phyloP scores from a whole-genome alignment of 345 rosid species.

The Lagerstroemia speciosa region DNA sequence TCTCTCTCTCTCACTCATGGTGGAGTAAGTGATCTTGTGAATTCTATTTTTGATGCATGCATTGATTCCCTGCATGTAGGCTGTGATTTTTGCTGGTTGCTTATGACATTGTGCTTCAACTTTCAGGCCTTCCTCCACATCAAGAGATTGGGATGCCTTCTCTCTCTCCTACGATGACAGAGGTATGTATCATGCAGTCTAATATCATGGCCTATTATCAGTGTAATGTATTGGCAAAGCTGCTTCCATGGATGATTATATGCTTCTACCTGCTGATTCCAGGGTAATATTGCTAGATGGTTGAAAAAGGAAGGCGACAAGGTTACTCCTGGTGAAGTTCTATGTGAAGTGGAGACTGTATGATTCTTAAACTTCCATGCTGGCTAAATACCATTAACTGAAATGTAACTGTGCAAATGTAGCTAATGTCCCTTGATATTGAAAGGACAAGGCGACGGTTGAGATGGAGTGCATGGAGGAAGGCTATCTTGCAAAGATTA shows the following conservation, averaged over 20 bases:
- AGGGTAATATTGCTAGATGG: slow-evolving; percentile 98
- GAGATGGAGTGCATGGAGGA: slow-evolving; percentile 99
- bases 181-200: slow-evolving; percentile 33
- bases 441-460: slow-evolving; percentile 89
- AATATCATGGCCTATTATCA: slow-evolving; percentile 1
- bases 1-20: neutral
- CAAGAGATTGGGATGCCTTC: slow-evolving; percentile 99
- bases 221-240: slow-evolving; percentile 22
- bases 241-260: neutral
- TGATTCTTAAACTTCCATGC: slow-evolving; percentile 12
- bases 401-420: slow-evolving; percentile 1
- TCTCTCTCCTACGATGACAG: slow-evolving; percentile 96
- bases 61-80: neutral
- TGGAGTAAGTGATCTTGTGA: no score
- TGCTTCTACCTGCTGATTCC: slow-evolving; percentile 12
- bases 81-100: neutral
- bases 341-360: slow-evolving; percentile 99
- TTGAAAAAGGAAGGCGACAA: slow-evolving; percentile 96
- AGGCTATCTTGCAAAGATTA: slow-evolving; percentile 89
- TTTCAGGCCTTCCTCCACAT: slow-evolving; percentile 86
- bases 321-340: slow-evolving; percentile 82
- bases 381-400: slow-evolving; percentile 7
- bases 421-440: slow-evolving; percentile 12
- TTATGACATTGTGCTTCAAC: slow-evolving; percentile 2
- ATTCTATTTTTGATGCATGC: neutral